Percentiles rank a stretch among this genome's conserved stretches.
Evolutionary conservation across 345 rosid genomes (phyloP).

Genomic region (Eucalyptus fibrosa): DNA sequence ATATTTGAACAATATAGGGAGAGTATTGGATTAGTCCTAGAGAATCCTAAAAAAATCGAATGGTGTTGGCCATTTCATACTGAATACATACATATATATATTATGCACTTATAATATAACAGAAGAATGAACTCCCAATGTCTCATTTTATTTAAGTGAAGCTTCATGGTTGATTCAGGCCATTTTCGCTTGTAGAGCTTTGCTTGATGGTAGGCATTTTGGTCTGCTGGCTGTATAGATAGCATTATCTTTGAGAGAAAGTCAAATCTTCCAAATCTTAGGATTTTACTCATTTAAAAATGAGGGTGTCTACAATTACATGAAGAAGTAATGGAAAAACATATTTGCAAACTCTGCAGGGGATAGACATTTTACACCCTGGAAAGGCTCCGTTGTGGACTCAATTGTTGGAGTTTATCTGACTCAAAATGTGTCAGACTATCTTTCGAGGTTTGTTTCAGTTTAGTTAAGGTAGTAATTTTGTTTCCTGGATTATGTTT

Average conservation of each 20-base stretch:
- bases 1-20: background rate
- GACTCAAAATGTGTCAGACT: slow-evolving; percentile 52
- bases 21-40: background rate
- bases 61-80: background rate
- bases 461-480: background rate
- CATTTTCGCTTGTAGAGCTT: background rate
- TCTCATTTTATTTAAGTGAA: background rate
- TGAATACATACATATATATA: background rate
- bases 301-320: background rate
- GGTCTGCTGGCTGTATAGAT: background rate
- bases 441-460: slow-evolving; percentile 38
- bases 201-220: background rate
- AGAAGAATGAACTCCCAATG: background rate
- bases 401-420: slow-evolving; percentile 56
- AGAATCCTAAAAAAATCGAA: background rate
- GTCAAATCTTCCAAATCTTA: background rate
- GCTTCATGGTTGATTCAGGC: background rate
- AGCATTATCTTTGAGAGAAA: background rate
- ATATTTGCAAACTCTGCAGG: slow-evolving; percentile 11
- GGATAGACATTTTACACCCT: slow-evolving; percentile 33
- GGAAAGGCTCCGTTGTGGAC: slow-evolving; percentile 66
- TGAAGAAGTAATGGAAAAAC: background rate
- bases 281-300: background rate
- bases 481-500: background rate
- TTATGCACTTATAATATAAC: background rate